Conservation (phyloP, 441 rosid species). For the Adansonia grandidieri region DNA sequence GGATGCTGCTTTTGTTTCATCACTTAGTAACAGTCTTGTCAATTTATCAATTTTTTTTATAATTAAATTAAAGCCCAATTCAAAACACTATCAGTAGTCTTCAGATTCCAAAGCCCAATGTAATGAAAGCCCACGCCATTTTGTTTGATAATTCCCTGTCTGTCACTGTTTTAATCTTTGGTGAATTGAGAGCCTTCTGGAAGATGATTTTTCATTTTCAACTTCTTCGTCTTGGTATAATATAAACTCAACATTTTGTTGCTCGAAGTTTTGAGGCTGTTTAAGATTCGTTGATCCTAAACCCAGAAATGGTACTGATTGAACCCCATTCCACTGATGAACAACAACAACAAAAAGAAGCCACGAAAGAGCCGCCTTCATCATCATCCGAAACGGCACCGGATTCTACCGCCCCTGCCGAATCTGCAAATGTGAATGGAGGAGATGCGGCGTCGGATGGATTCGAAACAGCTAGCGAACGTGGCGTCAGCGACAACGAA, state of each 20-base stretch:
- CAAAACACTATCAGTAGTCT: not conserved
- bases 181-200: not conserved
- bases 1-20: too few species aligned
- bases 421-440: slow-evolving; percentile 6
- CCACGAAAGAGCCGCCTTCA: slow-evolving; percentile 11
- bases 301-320: not conserved
- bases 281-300: not conserved
- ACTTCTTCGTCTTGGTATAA: not conserved
- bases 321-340: not conserved
- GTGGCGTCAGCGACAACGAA: slow-evolving; percentile 4
- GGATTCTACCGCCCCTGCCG: not conserved
- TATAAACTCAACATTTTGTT: not conserved
- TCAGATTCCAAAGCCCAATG: not conserved
- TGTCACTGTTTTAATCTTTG: too few species aligned
- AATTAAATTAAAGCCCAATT: not conserved
- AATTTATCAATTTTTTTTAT: too few species aligned
- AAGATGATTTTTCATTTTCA: not conserved
- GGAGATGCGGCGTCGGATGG: slow-evolving; percentile 4
- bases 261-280: not conserved
- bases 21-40: too few species aligned
- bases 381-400: not conserved
- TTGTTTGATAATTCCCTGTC: not conserved
- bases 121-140: not conserved
- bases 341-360: not conserved
- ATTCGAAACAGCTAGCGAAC: slow-evolving; percentile 18